Evolutionary conservation across 345 rosid genomes (phyloP).

Genomic region (Sisymbrium altissimum): DNA sequence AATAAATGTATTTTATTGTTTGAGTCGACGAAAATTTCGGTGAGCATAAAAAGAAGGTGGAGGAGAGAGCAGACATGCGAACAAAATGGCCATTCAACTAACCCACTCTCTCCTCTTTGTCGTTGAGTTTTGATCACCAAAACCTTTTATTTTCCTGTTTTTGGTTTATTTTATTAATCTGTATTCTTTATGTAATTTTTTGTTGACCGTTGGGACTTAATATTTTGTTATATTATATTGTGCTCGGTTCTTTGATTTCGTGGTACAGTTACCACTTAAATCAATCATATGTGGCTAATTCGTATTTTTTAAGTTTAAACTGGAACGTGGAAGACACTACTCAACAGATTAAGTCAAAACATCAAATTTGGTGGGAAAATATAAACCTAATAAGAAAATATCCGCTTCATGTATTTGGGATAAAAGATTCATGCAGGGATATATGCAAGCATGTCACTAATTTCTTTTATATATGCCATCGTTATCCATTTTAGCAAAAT

Average conservation of each 20-base stretch:
- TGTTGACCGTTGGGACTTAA: constrained; percentile 19
- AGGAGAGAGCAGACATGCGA: constrained; percentile 35
- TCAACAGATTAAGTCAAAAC: constrained; percentile 7
- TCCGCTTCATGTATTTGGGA: background rate
- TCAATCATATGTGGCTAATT: background rate
- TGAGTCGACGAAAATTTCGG: constrained; percentile 10
- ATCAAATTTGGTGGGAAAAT: background rate
- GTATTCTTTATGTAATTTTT: background rate
- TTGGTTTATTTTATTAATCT: background rate
- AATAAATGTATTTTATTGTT: background rate
- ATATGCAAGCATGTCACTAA: constrained; percentile 12
- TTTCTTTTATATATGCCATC: background rate
- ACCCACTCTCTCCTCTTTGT: constrained; percentile 35
- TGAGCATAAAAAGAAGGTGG: constrained; percentile 36
- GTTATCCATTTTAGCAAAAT: background rate
- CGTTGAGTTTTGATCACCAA: constrained; percentile 42
- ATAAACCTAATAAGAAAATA: background rate
- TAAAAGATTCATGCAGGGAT: constrained; percentile 12
- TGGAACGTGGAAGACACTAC: constrained; percentile 36
- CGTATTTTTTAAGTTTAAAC: background rate
- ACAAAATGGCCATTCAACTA: constrained; percentile 40
- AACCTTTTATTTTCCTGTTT: background rate
- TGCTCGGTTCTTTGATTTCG: constrained; percentile 12
- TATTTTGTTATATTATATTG: background rate
- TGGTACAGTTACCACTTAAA: constrained; percentile 27